Evolutionary conservation across 495 filamentous ascomycete species (phyloP).

Genomic region (Cladorrhinum samala): DNA sequence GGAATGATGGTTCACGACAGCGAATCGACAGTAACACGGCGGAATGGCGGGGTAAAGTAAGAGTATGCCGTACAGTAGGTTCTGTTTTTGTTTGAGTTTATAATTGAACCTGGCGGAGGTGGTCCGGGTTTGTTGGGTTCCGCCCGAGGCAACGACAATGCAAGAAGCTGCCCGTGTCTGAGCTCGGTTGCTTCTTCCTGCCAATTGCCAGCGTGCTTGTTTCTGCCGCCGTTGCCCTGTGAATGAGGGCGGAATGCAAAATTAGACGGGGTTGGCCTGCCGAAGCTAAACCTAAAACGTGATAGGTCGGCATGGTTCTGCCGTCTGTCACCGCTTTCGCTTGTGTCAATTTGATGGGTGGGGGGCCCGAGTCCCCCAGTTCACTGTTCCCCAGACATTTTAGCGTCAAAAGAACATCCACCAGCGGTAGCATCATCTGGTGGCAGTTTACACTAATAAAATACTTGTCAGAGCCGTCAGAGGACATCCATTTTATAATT

Average conservation of each 20-base stretch:
- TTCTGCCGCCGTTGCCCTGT: conserved; percentile 27
- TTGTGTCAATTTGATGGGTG: neutral
- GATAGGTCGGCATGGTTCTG: neutral
- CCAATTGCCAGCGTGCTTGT: conserved; percentile 3
- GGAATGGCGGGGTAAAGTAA: neutral
- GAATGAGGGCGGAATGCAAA: conserved; percentile 16
- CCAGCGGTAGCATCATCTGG: no score
- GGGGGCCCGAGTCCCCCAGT: no score
- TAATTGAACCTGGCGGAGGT: no score
- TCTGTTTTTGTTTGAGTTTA: neutral
- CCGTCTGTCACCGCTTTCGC: conserved; percentile 14
- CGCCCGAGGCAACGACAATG: no score
- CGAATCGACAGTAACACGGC: neutral
- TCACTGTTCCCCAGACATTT: neutral
- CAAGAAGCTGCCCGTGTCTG: no score
- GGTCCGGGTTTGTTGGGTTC: no score
- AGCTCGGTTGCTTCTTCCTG: no score
- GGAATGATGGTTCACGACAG: conserved; percentile 1
- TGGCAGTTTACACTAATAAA: no score
- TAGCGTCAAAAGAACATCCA: neutral
- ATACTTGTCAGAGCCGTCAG: no score
- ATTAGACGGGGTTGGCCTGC: conserved; percentile 25
- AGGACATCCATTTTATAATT: no score
- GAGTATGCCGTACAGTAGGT: neutral
- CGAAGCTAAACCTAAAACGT: conserved; percentile 17